Evolutionary conservation across 257 asterid species (phyloP), one percentile per base, ranked within the genome.

Genomic region (Lantana camara): DNA sequence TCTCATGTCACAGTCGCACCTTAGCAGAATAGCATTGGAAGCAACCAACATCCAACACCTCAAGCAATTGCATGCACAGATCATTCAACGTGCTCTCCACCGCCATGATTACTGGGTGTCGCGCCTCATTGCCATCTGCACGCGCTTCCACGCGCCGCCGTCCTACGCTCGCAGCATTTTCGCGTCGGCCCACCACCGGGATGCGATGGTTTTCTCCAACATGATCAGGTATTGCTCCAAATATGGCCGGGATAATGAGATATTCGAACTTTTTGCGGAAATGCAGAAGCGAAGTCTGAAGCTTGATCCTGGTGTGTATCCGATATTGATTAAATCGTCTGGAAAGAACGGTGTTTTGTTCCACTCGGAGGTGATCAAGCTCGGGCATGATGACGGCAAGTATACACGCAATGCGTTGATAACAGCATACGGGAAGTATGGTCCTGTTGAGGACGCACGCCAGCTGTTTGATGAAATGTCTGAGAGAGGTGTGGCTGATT

Each of bases 391-490:
- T 46, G 32, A 52, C 40, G 95, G 76, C 37, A 84, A 74, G 57
- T 84, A 75, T 57, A 77, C 70, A 5, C 76, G 86, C 30, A 84
- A 84, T 54, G 87, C 83, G 22, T 65, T 90, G 64, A 64, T 87
- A 42, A 74, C 56, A 49, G 57, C 73, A 32, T 90, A 90, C 42
- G 89, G 89, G 44, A 87, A 78, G 64, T 83, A 77, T 55, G 96
- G 97, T 14, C 86, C 88, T 0, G 27, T 85, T 46, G 85, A 70
- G 69, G 27, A 52, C 7, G 86, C 95, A 0, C 75, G 94, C 20
- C 57, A 72, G 46, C 22, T 90, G 87, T 87, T 87, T 59, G 95
- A 87, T 52, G 87, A 80, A 78, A 81, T 85, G 82, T 35, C 66
- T 46, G 90, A 83, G 2, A 82, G 74, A 62, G 67, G 66, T 41